phyloP scores from a whole-genome alignment of 768 basidiomycete species.

The Leccinellum rugosiceps region DNA sequence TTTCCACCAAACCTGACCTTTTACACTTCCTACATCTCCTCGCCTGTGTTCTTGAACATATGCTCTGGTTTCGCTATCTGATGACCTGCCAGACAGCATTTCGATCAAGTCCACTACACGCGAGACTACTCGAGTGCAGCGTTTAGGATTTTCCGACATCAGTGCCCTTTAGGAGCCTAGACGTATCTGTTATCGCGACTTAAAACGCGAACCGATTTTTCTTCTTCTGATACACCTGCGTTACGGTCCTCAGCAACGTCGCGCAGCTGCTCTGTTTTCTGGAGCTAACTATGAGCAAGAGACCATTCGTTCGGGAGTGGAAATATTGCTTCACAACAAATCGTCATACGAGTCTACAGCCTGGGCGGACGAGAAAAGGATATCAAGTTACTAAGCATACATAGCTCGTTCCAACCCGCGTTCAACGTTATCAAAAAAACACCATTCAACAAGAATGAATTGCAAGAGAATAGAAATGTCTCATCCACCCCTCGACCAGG shows the following conservation, averaged over 20 bases:
- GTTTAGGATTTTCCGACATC: conserved; percentile 72
- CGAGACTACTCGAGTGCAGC: conserved; percentile 87
- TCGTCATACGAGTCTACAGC: not conserved
- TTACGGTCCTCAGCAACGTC: conserved; percentile 36
- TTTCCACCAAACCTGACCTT: conserved; percentile 74
- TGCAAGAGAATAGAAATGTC: not conserved
- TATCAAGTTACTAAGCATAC: not conserved
- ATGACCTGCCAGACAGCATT: no score
- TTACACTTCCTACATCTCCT: conserved; percentile 83
- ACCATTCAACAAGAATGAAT: not conserved
- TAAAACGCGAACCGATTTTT: conserved; percentile 84
- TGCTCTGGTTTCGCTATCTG: conserved; percentile 58
- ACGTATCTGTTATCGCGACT: conserved; percentile 89
- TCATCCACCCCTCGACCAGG: no score
- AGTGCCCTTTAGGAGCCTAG: conserved; percentile 89
- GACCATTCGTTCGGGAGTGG: not conserved
- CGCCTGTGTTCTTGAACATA: conserved; percentile 92
- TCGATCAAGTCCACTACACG: conserved; percentile 85
- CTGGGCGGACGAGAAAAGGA: not conserved
- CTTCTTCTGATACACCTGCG: conserved; percentile 63
- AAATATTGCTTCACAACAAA: not conserved
- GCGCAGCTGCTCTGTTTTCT: conserved; percentile 74
- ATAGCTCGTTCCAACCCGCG: not conserved
- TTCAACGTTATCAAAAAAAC: not conserved
- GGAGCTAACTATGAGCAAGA: conserved; percentile 55